These are phyloP conservation scores for Takashimella koratensis DNA, from an alignment of 1,284 basidiomycete genomes.

Conservation along the genomic window DNA sequence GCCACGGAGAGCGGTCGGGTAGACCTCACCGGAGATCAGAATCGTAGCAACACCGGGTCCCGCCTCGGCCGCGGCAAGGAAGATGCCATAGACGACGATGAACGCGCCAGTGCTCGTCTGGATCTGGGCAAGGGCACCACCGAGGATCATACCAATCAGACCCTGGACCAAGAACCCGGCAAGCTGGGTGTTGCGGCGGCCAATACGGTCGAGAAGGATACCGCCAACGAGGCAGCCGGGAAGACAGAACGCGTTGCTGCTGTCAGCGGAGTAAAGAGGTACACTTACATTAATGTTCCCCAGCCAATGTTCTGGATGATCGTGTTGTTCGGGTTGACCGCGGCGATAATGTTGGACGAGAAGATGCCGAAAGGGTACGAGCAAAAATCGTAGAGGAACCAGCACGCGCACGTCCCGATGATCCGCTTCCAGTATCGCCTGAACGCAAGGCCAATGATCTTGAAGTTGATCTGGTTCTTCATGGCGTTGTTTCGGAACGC, in stretches of 20 bases:
- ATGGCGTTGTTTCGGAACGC: conserved; percentile 29
- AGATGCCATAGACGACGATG: conserved; percentile 20
- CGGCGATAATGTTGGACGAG: conserved; percentile 60
- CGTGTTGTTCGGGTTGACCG: conserved; percentile 51
- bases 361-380: conserved; percentile 60
- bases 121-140: conserved; percentile 16
- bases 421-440: conserved; percentile 64
- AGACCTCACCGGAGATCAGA: conserved; percentile 51
- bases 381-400: conserved; percentile 62
- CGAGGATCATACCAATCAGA: conserved; percentile 17
- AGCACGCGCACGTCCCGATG: conserved; percentile 55
- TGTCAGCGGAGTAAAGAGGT: too few relatives aligned
- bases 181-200: conserved; percentile 56
- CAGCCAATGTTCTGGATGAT: conserved; percentile 45
- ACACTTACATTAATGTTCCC: conserved; percentile 30
- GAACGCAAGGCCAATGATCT: conserved; percentile 51
- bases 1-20: conserved; percentile 63
- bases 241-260: conserved; percentile 39
- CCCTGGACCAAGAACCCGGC: conserved; percentile 15
- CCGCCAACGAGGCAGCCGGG: conserved; percentile 68
- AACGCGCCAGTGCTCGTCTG: conserved; percentile 14
- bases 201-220: conserved; percentile 64
- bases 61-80: conserved; percentile 16
- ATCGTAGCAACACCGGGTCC: conserved; percentile 49
- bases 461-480: conserved; percentile 13